Conservation (phyloP, 2,329 filamentous ascomycete species). For the Alternaria sp. region DNA sequence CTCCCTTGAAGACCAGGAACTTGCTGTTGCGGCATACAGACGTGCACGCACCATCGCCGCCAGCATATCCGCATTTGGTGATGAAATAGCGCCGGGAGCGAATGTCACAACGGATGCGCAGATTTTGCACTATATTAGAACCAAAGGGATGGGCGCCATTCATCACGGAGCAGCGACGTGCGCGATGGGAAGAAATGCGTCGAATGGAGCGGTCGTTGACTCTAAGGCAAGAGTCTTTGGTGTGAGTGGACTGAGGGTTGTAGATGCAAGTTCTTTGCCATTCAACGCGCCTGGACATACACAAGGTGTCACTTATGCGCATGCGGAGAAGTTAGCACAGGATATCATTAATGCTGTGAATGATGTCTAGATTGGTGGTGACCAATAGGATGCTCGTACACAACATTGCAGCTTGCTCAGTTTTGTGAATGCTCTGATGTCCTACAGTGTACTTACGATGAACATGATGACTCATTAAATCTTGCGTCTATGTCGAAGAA, state of each 20-base stretch:
- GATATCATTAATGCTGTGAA: conserved; percentile 9
- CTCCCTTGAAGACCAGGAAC: conserved; percentile 12
- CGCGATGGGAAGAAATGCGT: conserved; percentile 4
- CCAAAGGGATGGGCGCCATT: conserved; percentile 11
- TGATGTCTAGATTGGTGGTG: not conserved
- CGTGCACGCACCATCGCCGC: conserved; percentile 12
- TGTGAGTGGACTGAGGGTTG: conserved; percentile 13
- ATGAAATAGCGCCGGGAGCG: conserved; percentile 12
- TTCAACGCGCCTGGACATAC: conserved; percentile 13
- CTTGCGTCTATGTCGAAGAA: not conserved
- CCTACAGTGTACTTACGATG: not conserved
- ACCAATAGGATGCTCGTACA: not conserved
- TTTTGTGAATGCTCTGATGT: not conserved
- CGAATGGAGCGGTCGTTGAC: conserved; percentile 10
- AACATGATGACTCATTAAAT: not conserved
- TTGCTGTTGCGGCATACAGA: conserved; percentile 16
- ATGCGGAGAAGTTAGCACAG: conserved; percentile 14
- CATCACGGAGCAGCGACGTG: conserved; percentile 13
- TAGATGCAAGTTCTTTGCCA: conserved; percentile 12
- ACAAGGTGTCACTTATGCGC: conserved; percentile 14
- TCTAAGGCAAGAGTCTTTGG: conserved; percentile 16
- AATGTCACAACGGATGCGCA: conserved; percentile 13
- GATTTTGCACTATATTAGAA: conserved; percentile 13
- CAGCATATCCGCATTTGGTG: conserved; percentile 10
- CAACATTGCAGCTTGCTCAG: not conserved